Percentiles rank a stretch among this genome's conserved stretches.
These are phyloP conservation scores for Phyllosticta citribraziliensis DNA, from an alignment of 2,329 filamentous ascomycete genomes.

Conservation along the genomic window DNA sequence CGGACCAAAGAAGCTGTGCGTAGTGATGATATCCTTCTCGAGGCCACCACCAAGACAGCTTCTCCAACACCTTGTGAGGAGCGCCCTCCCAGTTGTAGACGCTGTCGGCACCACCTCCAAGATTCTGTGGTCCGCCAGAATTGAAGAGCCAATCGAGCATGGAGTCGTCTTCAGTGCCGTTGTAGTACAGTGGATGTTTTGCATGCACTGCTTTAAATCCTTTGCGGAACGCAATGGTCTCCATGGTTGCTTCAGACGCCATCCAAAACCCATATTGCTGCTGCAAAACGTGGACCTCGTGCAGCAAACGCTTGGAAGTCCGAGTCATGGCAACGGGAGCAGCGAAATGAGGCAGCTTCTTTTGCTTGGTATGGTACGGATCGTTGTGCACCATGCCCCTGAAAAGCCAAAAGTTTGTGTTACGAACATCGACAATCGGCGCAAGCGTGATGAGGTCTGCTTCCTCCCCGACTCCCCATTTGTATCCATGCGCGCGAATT, in stretches of 20 bases:
- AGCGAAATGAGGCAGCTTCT: conserved; percentile 44
- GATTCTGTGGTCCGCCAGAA: conserved; percentile 5
- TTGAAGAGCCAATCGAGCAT: conserved; percentile 9
- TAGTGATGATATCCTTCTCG: conserved; percentile 7
- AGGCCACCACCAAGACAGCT: conserved; percentile 8
- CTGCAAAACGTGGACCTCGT: conserved; percentile 75
- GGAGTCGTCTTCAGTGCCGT: conserved; percentile 4
- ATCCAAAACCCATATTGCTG: conserved; percentile 82
- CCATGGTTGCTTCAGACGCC: conserved; percentile 95
- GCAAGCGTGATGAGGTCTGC: conserved; percentile 88
- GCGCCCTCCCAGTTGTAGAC: conserved; percentile 10
- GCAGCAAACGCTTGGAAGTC: conserved; percentile 71
- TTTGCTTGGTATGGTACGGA: conserved; percentile 62
- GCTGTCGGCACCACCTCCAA: conserved; percentile 6
- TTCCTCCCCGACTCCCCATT: conserved; percentile 83
- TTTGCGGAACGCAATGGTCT: conserved; percentile 77
- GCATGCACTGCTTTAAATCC: conserved; percentile 87
- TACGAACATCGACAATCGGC: conserved; percentile 81
- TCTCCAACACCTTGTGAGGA: conserved; percentile 2
- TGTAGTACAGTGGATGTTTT: conserved; percentile 67
- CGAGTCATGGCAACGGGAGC: conserved; percentile 62
- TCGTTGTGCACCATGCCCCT: conserved; percentile 49
- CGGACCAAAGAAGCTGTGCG: conserved; percentile 6
- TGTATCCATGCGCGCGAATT: conserved; percentile 69
- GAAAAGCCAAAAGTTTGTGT: conserved; percentile 57